A percentile compares a stretch with the other conserved stretches of the same genome.
phyloP scores from a whole-genome alignment of 805 yeast genomes.

The Yamadazyma olivae region DNA sequence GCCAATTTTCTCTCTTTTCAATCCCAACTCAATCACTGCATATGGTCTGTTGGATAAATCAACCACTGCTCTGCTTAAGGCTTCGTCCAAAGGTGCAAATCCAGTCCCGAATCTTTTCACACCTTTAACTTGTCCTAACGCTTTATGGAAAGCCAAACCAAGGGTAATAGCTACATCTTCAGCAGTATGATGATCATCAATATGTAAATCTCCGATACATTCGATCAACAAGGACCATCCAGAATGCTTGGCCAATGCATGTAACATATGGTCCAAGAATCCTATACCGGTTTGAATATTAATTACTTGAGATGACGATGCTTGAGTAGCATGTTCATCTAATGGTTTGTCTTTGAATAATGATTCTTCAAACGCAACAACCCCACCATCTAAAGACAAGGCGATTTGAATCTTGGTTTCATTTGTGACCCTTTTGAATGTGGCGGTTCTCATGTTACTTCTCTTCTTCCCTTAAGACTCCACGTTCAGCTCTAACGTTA shows the following conservation, averaged over 20 bases:
- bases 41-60: slow-evolving; percentile 91
- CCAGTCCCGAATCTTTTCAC: slow-evolving; percentile 91
- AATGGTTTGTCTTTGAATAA: slow-evolving; percentile 38
- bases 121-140: slow-evolving; percentile 86
- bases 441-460: slow-evolving; percentile 29
- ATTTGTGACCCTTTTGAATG: slow-evolving; percentile 72
- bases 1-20: slow-evolving; percentile 91
- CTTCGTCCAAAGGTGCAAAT: slow-evolving; percentile 96
- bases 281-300: slow-evolving; percentile 90
- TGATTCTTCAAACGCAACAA: slow-evolving; percentile 58
- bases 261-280: slow-evolving; percentile 94
- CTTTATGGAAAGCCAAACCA: slow-evolving; percentile 85
- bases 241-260: slow-evolving; percentile 93
- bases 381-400: slow-evolving; percentile 81
- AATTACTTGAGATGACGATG: slow-evolving; percentile 68
- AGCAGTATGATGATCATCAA: slow-evolving; percentile 96
- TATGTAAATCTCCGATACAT: slow-evolving; percentile 91
- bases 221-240: slow-evolving; percentile 93
- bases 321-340: slow-evolving; percentile 62
- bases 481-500: too few species aligned
- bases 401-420: slow-evolving; percentile 92
- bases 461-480: too few species aligned
- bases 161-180: slow-evolving; percentile 94
- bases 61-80: slow-evolving; percentile 92
- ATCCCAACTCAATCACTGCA: slow-evolving; percentile 85